Base-by-base conservation (phyloP, 495 filamentous ascomycete species). In the Podospora comata region DNA sequence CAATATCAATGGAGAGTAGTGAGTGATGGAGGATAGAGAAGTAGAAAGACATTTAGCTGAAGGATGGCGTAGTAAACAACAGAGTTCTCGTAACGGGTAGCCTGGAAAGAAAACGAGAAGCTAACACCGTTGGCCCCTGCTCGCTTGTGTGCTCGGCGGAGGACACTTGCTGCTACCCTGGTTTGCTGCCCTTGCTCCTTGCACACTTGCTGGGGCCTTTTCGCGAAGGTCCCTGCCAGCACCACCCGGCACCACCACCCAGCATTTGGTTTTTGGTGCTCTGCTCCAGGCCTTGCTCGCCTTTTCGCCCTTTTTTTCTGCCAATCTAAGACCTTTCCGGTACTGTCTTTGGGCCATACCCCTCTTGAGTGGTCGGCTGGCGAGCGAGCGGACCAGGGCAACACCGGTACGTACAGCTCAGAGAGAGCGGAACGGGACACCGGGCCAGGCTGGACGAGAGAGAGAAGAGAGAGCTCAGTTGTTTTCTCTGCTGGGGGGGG, bases 271-370 rank as follows among this genome's bases (percentile, higher is more conserved):
- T 32, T 48, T 48, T 48, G 39, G 39, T 18, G 39, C 39, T 48
- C 39, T 48, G 13, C 39, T 48, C 65, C 56, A 62, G 48, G 65
- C 56, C 60, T 64, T 55, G 65, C 27, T 9, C 15, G n/a, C 48
- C 32, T 74, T 66, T 73, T 54, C 59, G 27, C 19, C 39, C 39
- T 48, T 48, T 48, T 65, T 64, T 55, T 44, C 11, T 53, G 34
- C 71, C 68, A 71, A 69, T 72, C 74, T 75, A 75, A 71, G 69
- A 70, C 75, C 67, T 68, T 70, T 74, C 58, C 68, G 73, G 75
- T 71, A 72, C 63, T 71, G 68, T 71, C 70, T 71, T 64, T 68
- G 72, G 65, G 30, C 70, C 71, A 61, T 72, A 72, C 71, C 72
- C 30, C 68, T 70, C 65, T 72, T 73, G 73, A 73, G 60, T 71